Evolutionary conservation across 2,329 filamentous ascomycete species (phyloP), one percentile per base, ranked within the genome.

Genomic region (Chaetoscypha palmicola): DNA sequence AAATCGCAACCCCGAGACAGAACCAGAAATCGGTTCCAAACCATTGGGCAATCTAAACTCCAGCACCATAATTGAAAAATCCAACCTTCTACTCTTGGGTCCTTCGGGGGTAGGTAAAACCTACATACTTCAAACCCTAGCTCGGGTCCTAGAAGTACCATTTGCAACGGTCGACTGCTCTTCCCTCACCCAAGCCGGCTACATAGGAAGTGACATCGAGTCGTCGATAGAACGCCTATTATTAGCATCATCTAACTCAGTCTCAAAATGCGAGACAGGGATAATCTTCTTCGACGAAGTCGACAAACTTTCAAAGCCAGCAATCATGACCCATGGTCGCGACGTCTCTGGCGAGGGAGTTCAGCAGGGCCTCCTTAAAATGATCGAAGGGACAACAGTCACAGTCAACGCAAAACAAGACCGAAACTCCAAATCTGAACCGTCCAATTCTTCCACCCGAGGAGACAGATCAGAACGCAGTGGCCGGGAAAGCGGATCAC

Each of bases 141-240:
- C 91, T 54, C 83, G 89, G 58, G 83, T 92, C 41, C 76, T 98
- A n/a, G 91, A 92, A 48, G 89, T 97, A 0, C 92, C 92, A 0
- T 94, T 96, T 60, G 89, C 86, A 50, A 95, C 95, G 65, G 91
- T 87, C 49, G 91, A 97, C 65, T 97, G 91, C 64, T 96, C 92
- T 39, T 86, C 90, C 4, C 89, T 97, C 52, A 97, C 91, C 0
- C 91, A 96, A 66, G 91, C 91, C 3, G 91, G 92, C 20, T 98
- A 98, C 58, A 96, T 98, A 54, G 92, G 92, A 22, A 91, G 97
- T 61, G 92, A 98, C 61, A 91, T 91, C n/a, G 92, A 98, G 62
- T 83, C 87, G 1, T 96, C 91, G 57, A 88, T 98, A 31, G 88
- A 96, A 59, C 77, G 92, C 34, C 73, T 98, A 20, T 72, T 98